These are phyloP conservation scores for Penicillium frequentans DNA, from an alignment of 2,329 filamentous ascomycete genomes.

Conservation along the genomic window DNA sequence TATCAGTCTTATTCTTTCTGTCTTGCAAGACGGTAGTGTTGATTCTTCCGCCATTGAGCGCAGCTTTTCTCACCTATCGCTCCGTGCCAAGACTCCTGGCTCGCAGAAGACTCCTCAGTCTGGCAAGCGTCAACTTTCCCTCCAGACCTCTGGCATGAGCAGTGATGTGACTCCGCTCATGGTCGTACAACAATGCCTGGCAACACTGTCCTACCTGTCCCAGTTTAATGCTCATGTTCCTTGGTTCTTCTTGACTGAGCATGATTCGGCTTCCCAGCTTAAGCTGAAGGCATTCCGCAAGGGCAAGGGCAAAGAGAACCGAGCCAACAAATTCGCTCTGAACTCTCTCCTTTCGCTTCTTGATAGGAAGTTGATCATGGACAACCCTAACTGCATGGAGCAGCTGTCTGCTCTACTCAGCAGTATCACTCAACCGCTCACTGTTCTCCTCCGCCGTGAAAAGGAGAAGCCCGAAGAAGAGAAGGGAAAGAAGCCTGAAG, in stretches of 20 bases:
- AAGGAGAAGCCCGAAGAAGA: constrained; percentile 64
- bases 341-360: constrained; percentile 86
- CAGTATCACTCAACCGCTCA: constrained; percentile 82
- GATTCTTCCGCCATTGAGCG: constrained; percentile 93
- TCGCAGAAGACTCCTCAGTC: constrained; percentile 80
- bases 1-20: constrained; percentile 85
- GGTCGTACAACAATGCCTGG: constrained; percentile 93
- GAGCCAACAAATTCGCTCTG: constrained; percentile 82
- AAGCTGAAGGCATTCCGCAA: constrained; percentile 79
- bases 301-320: constrained; percentile 83
- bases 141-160: constrained; percentile 59
- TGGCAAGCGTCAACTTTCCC: constrained; percentile 72
- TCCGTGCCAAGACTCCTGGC: constrained; percentile 80
- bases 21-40: constrained; percentile 90
- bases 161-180: constrained; percentile 91
- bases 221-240: constrained; percentile 83
- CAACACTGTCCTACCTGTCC: constrained; percentile 79
- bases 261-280: constrained; percentile 74
- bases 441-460: constrained; percentile 77
- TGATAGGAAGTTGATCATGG: constrained; percentile 92
- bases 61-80: constrained; percentile 89
- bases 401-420: constrained; percentile 83
- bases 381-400: constrained; percentile 97
- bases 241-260: constrained; percentile 90
- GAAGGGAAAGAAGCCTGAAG: constrained; percentile 40